Percentiles rank a stretch among this genome's conserved stretches.
phyloP scores from a whole-genome alignment of 2,329 filamentous ascomycete genomes.

The Aspergillus aculeatinus region DNA sequence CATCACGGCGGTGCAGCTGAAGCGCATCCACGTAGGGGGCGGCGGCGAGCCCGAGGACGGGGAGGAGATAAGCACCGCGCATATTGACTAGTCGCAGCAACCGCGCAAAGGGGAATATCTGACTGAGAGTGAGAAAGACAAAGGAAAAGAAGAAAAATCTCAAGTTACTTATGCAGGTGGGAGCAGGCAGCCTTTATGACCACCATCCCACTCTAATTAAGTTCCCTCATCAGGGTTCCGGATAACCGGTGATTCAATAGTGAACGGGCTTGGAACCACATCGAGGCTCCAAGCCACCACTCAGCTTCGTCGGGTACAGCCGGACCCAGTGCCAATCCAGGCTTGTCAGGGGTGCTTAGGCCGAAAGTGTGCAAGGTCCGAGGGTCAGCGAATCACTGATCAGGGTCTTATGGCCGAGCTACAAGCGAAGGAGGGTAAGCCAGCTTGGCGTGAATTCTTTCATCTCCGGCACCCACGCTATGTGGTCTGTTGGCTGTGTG shows the following conservation, averaged over 20 bases:
- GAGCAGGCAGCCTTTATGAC: background rate
- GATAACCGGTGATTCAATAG: background rate
- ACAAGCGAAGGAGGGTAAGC: background rate
- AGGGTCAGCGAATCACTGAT: background rate
- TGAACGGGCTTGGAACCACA: too few species aligned
- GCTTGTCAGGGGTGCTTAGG: background rate
- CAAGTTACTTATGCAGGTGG: background rate
- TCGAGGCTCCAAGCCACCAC: background rate
- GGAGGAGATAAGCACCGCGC: background rate
- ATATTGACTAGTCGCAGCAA: background rate
- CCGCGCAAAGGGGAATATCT: background rate
- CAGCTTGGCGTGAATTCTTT: background rate
- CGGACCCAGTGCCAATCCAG: background rate
- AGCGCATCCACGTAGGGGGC: conserved; percentile 2
- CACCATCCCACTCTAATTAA: background rate
- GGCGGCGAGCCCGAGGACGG: background rate
- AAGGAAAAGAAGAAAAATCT: too few species aligned
- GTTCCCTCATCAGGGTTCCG: background rate
- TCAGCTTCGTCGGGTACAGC: background rate
- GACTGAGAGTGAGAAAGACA: background rate
- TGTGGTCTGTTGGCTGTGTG: background rate
- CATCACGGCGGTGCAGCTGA: conserved; percentile 13
- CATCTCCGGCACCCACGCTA: background rate
- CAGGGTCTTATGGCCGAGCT: background rate
- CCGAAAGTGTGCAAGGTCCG: background rate